These are phyloP conservation scores for Hemileia vastatrix DNA, from an alignment of 1,284 basidiomycete genomes.

Conservation along the genomic window DNA sequence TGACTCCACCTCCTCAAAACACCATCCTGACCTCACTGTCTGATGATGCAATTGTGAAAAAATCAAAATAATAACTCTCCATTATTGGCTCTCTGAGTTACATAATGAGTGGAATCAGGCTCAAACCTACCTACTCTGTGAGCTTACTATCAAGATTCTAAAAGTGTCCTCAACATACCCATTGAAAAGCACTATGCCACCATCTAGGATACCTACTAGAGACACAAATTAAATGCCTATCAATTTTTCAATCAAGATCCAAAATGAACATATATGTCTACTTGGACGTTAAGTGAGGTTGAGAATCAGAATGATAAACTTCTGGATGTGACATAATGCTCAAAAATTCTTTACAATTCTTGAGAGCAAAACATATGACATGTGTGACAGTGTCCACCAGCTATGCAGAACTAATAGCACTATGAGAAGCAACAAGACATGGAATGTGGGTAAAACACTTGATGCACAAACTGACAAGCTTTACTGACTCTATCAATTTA, in stretches of 20 bases:
- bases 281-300: not conserved
- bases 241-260: too few species aligned
- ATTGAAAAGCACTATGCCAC: not conserved
- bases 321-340: not conserved
- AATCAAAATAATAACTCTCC: not conserved
- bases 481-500: not conserved
- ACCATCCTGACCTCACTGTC: too few species aligned
- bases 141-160: conserved; percentile 2
- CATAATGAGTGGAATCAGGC: not conserved
- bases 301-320: not conserved
- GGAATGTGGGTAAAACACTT: not conserved
- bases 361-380: not conserved
- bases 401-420: not conserved
- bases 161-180: not conserved
- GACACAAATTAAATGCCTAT: not conserved
- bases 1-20: too few species aligned
- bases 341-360: not conserved
- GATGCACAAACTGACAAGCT: not conserved
- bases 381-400: not conserved
- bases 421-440: not conserved
- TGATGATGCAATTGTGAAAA: not conserved
- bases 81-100: conserved; percentile 1
- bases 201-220: not conserved
- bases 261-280: too few species aligned
- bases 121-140: not conserved